Base-by-base conservation (phyloP, 1,139 yeast species). In the Yamadazyma oceani region DNA sequence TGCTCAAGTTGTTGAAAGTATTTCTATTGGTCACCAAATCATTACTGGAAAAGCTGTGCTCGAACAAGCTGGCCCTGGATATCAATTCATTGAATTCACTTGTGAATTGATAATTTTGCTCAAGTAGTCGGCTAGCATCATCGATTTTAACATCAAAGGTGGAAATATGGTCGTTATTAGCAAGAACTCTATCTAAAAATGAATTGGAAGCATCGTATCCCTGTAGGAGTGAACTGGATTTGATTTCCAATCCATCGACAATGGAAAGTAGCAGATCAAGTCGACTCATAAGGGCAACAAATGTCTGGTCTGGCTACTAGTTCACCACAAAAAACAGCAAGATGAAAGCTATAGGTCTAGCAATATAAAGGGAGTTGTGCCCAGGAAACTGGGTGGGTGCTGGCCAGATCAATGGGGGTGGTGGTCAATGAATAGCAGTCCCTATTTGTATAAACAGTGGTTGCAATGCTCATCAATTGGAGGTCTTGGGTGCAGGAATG, bases 1-100 rank as follows among this genome's bases (percentile, higher is more conserved):
- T 53, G 26, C 64, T 56, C 33, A 81, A 51, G 42, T 75, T 77
- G 34, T 72, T 76, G 43, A 75, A 65, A 1, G 80, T 72, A 60
- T 74, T 56, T 58, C 73, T 44, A 66, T 73, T 53, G 64, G 73
- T 66, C 35, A 59, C 42, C 17, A 31, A 29, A 46, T 69, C 75
- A 40, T 64, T 66, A 32, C 52, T 38, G 16, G 47, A 51, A 32
- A 69, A 38, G 37, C 58, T 64, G 7, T 67, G 55, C 44, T 69
- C 75, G 31, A 70, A 57, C 39, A 60, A 57, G 38, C 57, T 58
- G 3, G 65, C 52, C 44, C 60, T 63, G 37, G 64, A 66, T 31
- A 58, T 49, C 33, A 71, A 54, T 25, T 57, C 60, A 40, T 60
- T 53, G 39, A 67, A 57, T 35, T 60, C 62, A 29, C 38, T 46